Evolutionary conservation across 2,329 filamentous ascomycete species (phyloP), one percentile per base, ranked within the genome.

Genomic region (Xenoacremonium recifei): DNA sequence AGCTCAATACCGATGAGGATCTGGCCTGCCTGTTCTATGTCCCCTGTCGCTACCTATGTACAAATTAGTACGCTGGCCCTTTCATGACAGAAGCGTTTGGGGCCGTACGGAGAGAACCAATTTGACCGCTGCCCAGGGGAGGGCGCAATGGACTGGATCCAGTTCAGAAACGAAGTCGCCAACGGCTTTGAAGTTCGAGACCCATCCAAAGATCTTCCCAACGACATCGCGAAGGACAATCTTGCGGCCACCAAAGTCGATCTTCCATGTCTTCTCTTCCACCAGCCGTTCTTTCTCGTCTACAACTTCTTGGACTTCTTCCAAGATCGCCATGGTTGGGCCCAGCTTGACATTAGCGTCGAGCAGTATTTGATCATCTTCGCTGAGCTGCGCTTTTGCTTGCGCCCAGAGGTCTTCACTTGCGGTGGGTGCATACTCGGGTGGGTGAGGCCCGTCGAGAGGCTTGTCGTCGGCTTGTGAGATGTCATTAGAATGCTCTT

Each of bases 121-220:
- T 18, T 30, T 42, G 11, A 49, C 33, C 29, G 47, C 41, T 11
- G 47, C 44, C 44, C 47, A 49, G n/a, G 44, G 47, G 11, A 49
- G 36, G 10, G 36, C 44, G 5, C 25, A 30, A 40, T 49, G 46
- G 3, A 42, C 23, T 9, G 46, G 39, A 15, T 48, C 42, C 36
- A 37, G 23, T 19, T 39, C 19, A 13, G 35, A 23, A 4, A 29
- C 32, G 4, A 40, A 21, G 33, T 49, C 44, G n/a, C 47, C 47
- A n/a, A 49, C 15, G 16, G 20, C 35, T 21, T 46, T 46, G 19
- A 36, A 39, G 3, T 18, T 32, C 12, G 39, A 32, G 5, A 46
- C 17, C 44, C 35, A 46, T 5, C 11, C n/a, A 10, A 39, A 13
- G 15, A 46, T 41, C 21, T 46, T 46, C 15, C 18, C 32, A 16